phyloP scores from a whole-genome alignment of 371 early-diverging fungal species.

The Syncephalis fuscata region DNA sequence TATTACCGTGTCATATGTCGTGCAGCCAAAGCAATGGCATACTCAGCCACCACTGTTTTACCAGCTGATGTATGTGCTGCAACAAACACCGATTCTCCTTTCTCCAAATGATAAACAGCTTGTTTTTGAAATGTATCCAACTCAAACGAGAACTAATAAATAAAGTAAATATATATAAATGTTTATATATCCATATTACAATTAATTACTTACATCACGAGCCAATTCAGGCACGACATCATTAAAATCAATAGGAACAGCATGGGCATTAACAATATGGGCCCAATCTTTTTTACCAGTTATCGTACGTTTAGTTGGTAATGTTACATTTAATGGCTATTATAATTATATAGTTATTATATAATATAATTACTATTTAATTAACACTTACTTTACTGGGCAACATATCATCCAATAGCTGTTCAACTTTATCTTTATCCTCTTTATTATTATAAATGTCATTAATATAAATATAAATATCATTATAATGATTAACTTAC shows the following conservation, averaged over 20 bases:
- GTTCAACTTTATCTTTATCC: constrained; percentile 1
- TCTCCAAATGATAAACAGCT: constrained; percentile 91
- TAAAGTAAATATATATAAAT: neutral
- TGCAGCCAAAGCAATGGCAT: constrained; percentile 87
- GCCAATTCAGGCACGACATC: constrained; percentile 72
- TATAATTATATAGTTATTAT: neutral
- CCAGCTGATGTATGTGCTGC: constrained; percentile 99
- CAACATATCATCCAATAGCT: constrained; percentile 5
- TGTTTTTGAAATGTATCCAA: constrained; percentile 98
- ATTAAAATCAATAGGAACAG: constrained; percentile 69
- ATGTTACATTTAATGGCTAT: neutral
- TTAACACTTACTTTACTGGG: constrained; percentile 3
- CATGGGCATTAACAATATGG: constrained; percentile 72
- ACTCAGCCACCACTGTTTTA: constrained; percentile 99
- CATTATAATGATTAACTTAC: no score
- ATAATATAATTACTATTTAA: neutral
- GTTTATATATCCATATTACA: neutral
- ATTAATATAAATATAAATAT: no score
- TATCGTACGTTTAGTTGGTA: constrained; percentile 1
- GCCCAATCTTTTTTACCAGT: constrained; percentile 65
- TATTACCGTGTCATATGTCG: constrained; percentile 88
- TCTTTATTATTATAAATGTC: neutral
- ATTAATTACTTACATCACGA: constrained; percentile 22
- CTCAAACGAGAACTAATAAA: constrained; percentile 72
- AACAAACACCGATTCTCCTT: constrained; percentile 92